phyloP scores from a whole-genome alignment of 495 filamentous ascomycete species.

The Neurospora hispaniola region DNA sequence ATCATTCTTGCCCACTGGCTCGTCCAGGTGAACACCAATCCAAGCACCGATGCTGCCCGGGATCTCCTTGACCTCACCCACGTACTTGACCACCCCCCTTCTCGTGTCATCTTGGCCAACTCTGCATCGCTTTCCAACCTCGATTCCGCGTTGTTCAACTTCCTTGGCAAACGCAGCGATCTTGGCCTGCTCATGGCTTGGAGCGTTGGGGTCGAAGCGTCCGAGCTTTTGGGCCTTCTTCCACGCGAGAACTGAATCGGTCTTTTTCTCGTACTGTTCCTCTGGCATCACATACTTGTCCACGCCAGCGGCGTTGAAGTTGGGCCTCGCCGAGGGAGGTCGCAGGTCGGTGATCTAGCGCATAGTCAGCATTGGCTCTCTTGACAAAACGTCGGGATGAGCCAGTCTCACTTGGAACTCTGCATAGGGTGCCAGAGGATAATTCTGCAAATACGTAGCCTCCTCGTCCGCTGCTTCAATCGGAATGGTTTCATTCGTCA shows the following conservation, averaged over 20 bases:
- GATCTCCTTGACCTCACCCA: slow-evolving; percentile 75
- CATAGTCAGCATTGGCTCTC: background rate
- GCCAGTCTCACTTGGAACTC: slow-evolving; percentile 59
- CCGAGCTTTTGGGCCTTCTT: slow-evolving; percentile 87
- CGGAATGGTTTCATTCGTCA: slow-evolving; percentile 41
- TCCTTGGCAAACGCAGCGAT: slow-evolving; percentile 54
- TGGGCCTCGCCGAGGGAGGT: slow-evolving; percentile 55
- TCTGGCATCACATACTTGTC: slow-evolving; percentile 77
- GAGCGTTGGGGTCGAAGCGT: slow-evolving; percentile 82
- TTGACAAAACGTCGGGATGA: background rate
- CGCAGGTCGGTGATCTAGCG: slow-evolving; percentile 69
- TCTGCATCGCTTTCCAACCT: slow-evolving; percentile 51
- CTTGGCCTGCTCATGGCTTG: slow-evolving; percentile 58
- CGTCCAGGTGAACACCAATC: slow-evolving; percentile 78
- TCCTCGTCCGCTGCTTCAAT: slow-evolving; percentile 62
- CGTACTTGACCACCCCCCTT: slow-evolving; percentile 72
- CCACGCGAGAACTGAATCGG: slow-evolving; percentile 84
- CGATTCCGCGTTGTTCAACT: slow-evolving; percentile 55
- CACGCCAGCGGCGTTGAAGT: slow-evolving; percentile 71
- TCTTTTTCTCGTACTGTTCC: slow-evolving; percentile 69
- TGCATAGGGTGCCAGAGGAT: slow-evolving; percentile 58
- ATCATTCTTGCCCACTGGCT: slow-evolving; percentile 85
- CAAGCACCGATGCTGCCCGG: slow-evolving; percentile 62
- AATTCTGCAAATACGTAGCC: slow-evolving; percentile 45
- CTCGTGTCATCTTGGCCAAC: slow-evolving; percentile 56